phyloP scores from a whole-genome alignment of 305 asterid genomes.

The Solanum hybrid region DNA sequence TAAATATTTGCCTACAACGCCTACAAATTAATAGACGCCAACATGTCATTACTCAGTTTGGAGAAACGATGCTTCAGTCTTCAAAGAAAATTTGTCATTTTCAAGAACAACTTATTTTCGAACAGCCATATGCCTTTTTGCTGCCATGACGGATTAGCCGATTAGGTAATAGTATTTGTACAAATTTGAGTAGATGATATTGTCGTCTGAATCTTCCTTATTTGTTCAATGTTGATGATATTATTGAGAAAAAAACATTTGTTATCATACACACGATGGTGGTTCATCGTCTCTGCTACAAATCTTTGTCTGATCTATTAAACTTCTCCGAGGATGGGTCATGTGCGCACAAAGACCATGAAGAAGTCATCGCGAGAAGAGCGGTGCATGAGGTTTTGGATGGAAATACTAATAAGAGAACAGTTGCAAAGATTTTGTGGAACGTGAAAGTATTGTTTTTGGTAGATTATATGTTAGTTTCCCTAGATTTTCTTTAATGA shows the following conservation, averaged over 20 bases:
- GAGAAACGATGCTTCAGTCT: not conserved
- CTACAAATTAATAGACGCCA: not conserved
- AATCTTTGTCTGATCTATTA: not conserved
- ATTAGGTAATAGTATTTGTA: not conserved
- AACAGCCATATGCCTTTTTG: not conserved
- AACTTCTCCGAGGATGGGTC: not conserved
- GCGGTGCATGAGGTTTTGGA: not conserved
- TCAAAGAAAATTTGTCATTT: not conserved
- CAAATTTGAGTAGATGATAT: not conserved
- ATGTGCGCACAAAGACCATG: not conserved
- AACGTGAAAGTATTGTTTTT: not conserved
- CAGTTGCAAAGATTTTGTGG: no score
- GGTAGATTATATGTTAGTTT: not conserved
- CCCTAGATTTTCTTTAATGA: not conserved
- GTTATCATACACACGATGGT: not conserved
- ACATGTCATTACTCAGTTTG: not conserved
- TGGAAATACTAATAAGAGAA: not conserved
- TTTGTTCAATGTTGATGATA: not conserved
- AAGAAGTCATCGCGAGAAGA: not conserved
- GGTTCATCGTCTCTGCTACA: not conserved
- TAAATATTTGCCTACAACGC: no score
- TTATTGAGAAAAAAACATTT: no score
- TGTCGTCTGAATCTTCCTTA: not conserved
- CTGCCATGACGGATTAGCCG: not conserved
- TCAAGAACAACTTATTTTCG: not conserved